A percentile compares a stretch with the other conserved stretches of the same genome.
phyloP scores from a whole-genome alignment of 345 rosid species.

The Eucalyptus pauciflora region DNA sequence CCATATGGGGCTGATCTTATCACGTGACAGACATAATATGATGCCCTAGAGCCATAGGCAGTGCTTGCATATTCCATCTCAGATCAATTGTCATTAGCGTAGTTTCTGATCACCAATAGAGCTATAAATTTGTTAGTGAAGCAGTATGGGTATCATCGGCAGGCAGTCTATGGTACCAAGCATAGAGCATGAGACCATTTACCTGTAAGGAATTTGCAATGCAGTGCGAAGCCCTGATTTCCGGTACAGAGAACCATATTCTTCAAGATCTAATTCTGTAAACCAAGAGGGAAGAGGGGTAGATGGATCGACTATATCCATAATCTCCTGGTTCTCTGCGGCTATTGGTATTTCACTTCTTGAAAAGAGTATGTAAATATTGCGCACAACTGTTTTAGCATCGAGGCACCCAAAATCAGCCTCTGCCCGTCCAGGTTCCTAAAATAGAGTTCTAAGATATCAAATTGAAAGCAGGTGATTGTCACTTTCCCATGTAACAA shows the following conservation, averaged over 20 bases:
- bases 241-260: slow-evolving; percentile 31
- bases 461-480: neutral
- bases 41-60: neutral
- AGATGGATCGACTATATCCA: slow-evolving; percentile 44
- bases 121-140: neutral
- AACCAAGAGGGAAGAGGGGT: slow-evolving; percentile 50
- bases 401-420: neutral
- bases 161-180: neutral
- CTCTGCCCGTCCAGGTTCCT: neutral
- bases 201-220: slow-evolving; percentile 46
- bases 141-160: neutral
- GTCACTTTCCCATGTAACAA: neutral
- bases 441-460: neutral
- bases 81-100: neutral
- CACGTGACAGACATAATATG: neutral
- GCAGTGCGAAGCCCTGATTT: slow-evolving; percentile 50
- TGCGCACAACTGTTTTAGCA: slow-evolving; percentile 1
- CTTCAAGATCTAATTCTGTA: slow-evolving; percentile 35
- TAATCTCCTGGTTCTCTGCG: slow-evolving; percentile 36
- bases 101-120: neutral
- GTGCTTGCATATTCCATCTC: neutral
- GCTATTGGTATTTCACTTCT: slow-evolving; percentile 45
- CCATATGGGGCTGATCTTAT: neutral
- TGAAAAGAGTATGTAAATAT: slow-evolving; percentile 41
- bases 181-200: neutral